Evolutionary conservation across 306 rosid genomes (phyloP).

Genomic region (Fragaria nilgerrensis): DNA sequence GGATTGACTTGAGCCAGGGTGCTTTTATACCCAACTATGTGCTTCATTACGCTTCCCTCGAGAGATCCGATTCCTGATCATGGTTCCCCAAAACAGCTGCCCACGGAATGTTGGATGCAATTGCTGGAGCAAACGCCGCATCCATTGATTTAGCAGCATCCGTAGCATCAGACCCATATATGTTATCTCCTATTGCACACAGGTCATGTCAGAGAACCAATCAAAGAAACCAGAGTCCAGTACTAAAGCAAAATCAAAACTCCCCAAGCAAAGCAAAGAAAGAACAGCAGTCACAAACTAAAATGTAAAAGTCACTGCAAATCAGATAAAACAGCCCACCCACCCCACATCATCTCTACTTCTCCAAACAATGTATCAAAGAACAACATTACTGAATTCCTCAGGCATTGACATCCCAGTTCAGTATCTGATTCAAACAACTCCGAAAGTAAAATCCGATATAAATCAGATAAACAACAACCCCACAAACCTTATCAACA

Average conservation of each 20-base stretch:
- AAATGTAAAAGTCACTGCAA: not conserved
- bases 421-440: not conserved
- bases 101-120: slow-evolving; percentile 83
- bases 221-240: not conserved
- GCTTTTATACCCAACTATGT: slow-evolving; percentile 69
- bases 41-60: slow-evolving; percentile 84
- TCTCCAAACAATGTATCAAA: not conserved
- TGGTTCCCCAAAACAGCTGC: slow-evolving; percentile 92
- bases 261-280: not conserved
- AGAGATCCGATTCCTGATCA: slow-evolving; percentile 85
- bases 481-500: not conserved
- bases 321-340: not conserved
- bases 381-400: not conserved
- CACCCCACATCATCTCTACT: not conserved
- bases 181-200: slow-evolving; percentile 71
- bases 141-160: slow-evolving; percentile 73
- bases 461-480: not conserved
- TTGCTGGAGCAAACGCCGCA: slow-evolving; percentile 89
- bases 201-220: not conserved
- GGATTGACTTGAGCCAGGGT: slow-evolving; percentile 75
- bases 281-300: not conserved
- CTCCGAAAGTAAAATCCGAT: not conserved
- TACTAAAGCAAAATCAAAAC: not conserved
- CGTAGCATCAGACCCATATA: slow-evolving; percentile 54
- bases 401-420: not conserved